Base-by-base conservation (phyloP, 2,329 filamentous ascomycete species). In the Penicillium sp. region DNA sequence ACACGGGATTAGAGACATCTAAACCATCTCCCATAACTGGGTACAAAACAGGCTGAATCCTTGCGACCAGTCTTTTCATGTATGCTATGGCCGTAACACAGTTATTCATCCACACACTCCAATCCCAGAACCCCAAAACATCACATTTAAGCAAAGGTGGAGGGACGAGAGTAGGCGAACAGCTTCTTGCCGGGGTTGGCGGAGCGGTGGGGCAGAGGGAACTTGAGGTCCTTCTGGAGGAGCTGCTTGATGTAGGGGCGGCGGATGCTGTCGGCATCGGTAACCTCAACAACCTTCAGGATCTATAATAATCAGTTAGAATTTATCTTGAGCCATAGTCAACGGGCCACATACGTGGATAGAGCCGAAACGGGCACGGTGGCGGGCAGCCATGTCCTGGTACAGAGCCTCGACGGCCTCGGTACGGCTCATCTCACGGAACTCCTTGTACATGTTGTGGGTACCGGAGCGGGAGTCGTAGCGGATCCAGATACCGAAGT, bases 361-460 rank as follows among this genome's bases (percentile, higher is more conserved):
- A 67, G 89, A 95, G 79, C 93, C 86, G 84, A 98, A 98, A 72
- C 93, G 89, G 72, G 93, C 87, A 75, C 89, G 90, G 86, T 98
- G 93, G 76, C 93, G 89, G 77, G 95, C 92, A 67, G 93, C 90
- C 93, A 98, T 97, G 82, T 98, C 93, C 79, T 93, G 88, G 87
- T 98, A 98, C 74, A 98, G 85, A 66, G 92, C 80, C 80, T 97
- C 88, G 71, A 97, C 92, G 64, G 93, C 93, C 66, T 93, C 92
- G 72, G 87, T 88, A 78, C 93, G 84, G 75, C 88, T 92, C 84
- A 97, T 88, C 84, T 97, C 93, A 75, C 93, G 89, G 88, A 96
- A 97, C 87, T 98, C 93, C 87, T 97, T 97, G 89, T 98, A 98
- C 93, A 98, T 98, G 88, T 98, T 98, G 90, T 98, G 93, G 71